A percentile compares a stretch with the other conserved stretches of the same genome.
These are phyloP conservation scores for Russula vinacea DNA, from an alignment of 768 basidiomycete species.

Conservation along the genomic window DNA sequence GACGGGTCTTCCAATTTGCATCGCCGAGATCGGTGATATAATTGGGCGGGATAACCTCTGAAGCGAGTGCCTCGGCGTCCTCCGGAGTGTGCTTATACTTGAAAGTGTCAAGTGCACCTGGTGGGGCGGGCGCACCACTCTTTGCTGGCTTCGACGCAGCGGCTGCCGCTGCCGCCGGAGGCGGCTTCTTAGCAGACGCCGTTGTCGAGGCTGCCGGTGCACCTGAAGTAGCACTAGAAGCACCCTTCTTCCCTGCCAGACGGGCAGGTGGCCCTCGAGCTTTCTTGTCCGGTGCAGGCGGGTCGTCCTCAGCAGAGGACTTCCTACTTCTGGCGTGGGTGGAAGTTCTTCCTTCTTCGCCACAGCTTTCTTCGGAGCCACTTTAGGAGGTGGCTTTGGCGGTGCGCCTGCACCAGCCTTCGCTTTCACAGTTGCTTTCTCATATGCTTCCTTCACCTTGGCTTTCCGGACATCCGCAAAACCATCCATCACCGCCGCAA, in stretches of 20 bases:
- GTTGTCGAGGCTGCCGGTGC: constrained; percentile 34
- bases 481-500: constrained; percentile 82
- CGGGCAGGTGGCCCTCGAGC: constrained; percentile 51
- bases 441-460: constrained; percentile 93
- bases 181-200: constrained; percentile 44
- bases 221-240: constrained; percentile 34
- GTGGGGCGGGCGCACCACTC: constrained; percentile 46
- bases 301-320: constrained; percentile 39
- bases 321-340: constrained; percentile 32
- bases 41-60: constrained; percentile 65
- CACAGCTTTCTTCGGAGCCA: constrained; percentile 28
- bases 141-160: constrained; percentile 47
- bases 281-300: constrained; percentile 35
- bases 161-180: constrained; percentile 33
- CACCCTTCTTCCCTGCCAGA: constrained; percentile 55
- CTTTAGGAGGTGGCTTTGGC: constrained; percentile 35
- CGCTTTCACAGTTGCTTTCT: constrained; percentile 88
- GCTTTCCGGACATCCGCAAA: constrained; percentile 82
- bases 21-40: constrained; percentile 76
- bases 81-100: constrained; percentile 91
- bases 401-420: constrained; percentile 61
- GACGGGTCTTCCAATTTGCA: constrained; percentile 87
- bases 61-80: constrained; percentile 81
- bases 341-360: constrained; percentile 39
- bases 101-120: constrained; percentile 70